Evolutionary conservation across 2,329 filamentous ascomycete species (phyloP).

Genomic region (Rhynchosporium agropyri): DNA sequence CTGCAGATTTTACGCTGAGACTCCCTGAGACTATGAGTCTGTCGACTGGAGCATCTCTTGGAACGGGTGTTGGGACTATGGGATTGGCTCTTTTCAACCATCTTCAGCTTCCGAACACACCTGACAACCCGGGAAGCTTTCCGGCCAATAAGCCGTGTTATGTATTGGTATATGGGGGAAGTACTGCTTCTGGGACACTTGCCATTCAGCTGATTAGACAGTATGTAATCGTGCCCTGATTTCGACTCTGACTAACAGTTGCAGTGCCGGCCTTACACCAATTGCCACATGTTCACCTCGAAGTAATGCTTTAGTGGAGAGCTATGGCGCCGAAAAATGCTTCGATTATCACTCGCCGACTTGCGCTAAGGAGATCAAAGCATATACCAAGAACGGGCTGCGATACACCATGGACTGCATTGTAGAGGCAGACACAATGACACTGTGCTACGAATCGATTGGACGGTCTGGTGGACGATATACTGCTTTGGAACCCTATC

Average conservation of each 20-base stretch:
- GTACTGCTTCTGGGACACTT: slow-evolving; percentile 47
- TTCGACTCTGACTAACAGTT: slow-evolving; percentile 1
- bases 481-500: slow-evolving; percentile 25
- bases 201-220: slow-evolving; percentile 49
- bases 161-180: slow-evolving; percentile 51
- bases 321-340: slow-evolving; percentile 46
- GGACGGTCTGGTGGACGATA: slow-evolving; percentile 43
- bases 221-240: slow-evolving; percentile 29
- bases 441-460: slow-evolving; percentile 46
- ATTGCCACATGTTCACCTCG: slow-evolving; percentile 45
- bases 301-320: slow-evolving; percentile 45
- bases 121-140: slow-evolving; percentile 13
- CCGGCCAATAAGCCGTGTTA: slow-evolving; percentile 13
- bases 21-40: slow-evolving; percentile 42
- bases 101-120: slow-evolving; percentile 10
- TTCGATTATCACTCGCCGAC: slow-evolving; percentile 47
- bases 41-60: slow-evolving; percentile 15
- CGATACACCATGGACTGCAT: slow-evolving; percentile 47
- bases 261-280: slow-evolving; percentile 15
- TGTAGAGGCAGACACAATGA: slow-evolving; percentile 39
- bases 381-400: slow-evolving; percentile 46
- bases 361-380: slow-evolving; percentile 44
- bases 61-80: slow-evolving; percentile 13
- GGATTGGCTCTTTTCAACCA: slow-evolving; percentile 12
- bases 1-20: slow-evolving; percentile 46